Evolutionary conservation across 2,329 filamentous ascomycete genomes (phyloP).

Genomic region (Stemphylium beticola): DNA sequence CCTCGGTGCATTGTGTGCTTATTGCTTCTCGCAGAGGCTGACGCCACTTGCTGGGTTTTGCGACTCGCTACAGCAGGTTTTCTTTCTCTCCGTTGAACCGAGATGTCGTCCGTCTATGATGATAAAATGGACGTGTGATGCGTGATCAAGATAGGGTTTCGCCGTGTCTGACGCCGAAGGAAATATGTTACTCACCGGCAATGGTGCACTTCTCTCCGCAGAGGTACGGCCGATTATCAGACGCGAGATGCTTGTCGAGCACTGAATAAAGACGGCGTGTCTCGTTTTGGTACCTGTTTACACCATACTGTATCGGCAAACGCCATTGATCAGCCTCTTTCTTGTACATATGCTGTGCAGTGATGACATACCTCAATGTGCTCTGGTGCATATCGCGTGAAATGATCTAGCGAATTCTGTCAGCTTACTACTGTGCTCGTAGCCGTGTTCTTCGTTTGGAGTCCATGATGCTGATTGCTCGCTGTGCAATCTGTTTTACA

Average conservation of each 20-base stretch:
- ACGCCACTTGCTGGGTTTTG: too few species aligned
- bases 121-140: too few species aligned
- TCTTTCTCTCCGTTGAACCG: too few species aligned
- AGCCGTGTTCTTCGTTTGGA: too few species aligned
- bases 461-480: too few species aligned
- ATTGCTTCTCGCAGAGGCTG: too few species aligned
- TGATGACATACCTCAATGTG: slow-evolving; percentile 62
- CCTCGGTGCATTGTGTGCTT: too few species aligned
- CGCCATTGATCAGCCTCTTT: not conserved
- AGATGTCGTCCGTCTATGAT: too few species aligned
- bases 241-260: slow-evolving; percentile 71
- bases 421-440: not conserved
- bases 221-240: slow-evolving; percentile 58
- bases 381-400: slow-evolving; percentile 80
- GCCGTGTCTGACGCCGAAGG: not conserved
- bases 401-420: slow-evolving; percentile 66
- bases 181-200: slow-evolving; percentile 29
- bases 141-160: too few species aligned
- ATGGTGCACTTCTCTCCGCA: slow-evolving; percentile 70
- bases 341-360: not conserved
- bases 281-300: slow-evolving; percentile 83
- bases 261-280: slow-evolving; percentile 81
- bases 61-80: too few species aligned
- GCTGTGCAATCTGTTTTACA: too few species aligned
- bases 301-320: slow-evolving; percentile 64